These are phyloP conservation scores for Hemileccinum rubropunctum DNA, from an alignment of 768 basidiomycete species.

Conservation along the genomic window DNA sequence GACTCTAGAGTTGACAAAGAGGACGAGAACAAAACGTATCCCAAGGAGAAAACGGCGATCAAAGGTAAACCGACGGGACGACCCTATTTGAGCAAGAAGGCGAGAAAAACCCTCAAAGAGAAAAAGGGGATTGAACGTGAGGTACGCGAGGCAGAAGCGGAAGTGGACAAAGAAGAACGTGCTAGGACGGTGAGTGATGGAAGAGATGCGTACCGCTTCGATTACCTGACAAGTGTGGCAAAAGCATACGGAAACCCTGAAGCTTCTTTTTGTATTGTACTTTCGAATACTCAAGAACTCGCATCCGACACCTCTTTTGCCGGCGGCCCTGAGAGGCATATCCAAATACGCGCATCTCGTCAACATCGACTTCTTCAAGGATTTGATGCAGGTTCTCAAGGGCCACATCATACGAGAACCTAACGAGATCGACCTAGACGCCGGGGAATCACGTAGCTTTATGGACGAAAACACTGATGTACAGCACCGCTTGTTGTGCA, in stretches of 20 bases:
- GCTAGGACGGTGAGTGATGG: conserved; percentile 63
- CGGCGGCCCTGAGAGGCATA: conserved; percentile 88
- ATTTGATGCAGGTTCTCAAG: conserved; percentile 85
- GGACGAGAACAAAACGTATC: conserved; percentile 27
- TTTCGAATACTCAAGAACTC: conserved; percentile 93
- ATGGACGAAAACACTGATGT: conserved; percentile 39
- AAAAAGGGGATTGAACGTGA: conserved; percentile 88
- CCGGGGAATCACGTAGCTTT: conserved; percentile 27
- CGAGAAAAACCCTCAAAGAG: conserved; percentile 82
- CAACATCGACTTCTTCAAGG: conserved; percentile 98
- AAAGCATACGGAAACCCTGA: conserved; percentile 97
- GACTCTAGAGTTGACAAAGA: conserved; percentile 61
- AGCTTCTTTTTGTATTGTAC: conserved; percentile 94
- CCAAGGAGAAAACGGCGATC: conserved; percentile 38
- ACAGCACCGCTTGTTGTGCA: conserved; percentile 72
- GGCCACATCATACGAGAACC: conserved; percentile 59
- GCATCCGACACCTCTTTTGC: conserved; percentile 71
- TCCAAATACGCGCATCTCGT: conserved; percentile 94
- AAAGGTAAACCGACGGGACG: conserved; percentile 59
- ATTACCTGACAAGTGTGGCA: conserved; percentile 20
- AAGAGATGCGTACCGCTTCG: conserved; percentile 6
- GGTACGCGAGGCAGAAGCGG: conserved; percentile 91
- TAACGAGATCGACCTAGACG: conserved; percentile 40
- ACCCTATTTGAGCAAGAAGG: conserved; percentile 90
- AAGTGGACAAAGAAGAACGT: conserved; percentile 89